Conservation (phyloP, 1,139 yeast species). For the Yamadazyma mexicana region DNA sequence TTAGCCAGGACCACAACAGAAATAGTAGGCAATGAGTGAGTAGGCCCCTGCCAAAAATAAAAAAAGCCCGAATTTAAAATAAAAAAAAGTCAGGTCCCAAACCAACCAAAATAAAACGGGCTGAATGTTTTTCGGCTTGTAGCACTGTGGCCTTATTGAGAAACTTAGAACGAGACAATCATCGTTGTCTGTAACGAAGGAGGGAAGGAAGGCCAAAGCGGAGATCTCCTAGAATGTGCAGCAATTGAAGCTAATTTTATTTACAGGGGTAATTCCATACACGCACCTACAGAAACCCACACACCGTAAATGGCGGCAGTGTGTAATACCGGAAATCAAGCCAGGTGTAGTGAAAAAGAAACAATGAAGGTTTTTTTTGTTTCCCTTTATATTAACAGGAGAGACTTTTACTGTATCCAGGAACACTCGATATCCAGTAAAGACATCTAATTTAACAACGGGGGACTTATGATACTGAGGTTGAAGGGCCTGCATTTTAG, state of each 20-base stretch:
- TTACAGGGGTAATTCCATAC: not conserved
- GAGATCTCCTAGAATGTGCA: not conserved
- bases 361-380: not conserved
- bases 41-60: not conserved
- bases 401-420: constrained; percentile 4
- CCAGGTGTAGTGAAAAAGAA: not conserved
- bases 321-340: not conserved
- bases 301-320: too few relatives aligned
- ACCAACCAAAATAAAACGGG: too few relatives aligned
- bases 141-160: not conserved
- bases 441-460: too few relatives aligned
- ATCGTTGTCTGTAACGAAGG: too few relatives aligned
- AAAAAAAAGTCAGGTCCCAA: not conserved
- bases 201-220: too few relatives aligned
- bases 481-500: too few relatives aligned
- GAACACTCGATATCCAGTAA: too few relatives aligned
- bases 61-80: too few relatives aligned
- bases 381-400: constrained; percentile 2
- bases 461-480: too few relatives aligned
- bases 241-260: not conserved
- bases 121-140: too few relatives aligned
- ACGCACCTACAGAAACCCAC: too few relatives aligned
- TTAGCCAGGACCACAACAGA: too few relatives aligned
- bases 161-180: not conserved
- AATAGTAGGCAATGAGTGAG: constrained; percentile 1